Evolutionary conservation across 495 filamentous ascomycete genomes (phyloP).

Genomic region (Neohortaea acidophila): DNA sequence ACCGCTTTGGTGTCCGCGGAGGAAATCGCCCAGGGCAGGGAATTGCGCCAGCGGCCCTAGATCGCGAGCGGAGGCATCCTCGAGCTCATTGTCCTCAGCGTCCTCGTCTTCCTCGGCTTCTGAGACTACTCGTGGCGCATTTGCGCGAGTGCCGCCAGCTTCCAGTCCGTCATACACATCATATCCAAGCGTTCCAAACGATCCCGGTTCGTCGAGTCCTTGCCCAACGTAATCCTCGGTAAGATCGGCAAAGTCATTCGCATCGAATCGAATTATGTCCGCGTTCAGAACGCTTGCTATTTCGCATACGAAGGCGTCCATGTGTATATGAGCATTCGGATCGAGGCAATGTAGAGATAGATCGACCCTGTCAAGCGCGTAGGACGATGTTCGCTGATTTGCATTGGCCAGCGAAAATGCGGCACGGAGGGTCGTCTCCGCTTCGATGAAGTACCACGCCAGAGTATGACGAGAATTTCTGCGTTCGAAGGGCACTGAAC

Average conservation of each 20-base stretch:
- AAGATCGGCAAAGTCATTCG: constrained; percentile 66
- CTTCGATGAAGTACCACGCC: constrained; percentile 8
- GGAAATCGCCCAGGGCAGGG: too few species aligned
- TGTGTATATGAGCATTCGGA: constrained; percentile 38
- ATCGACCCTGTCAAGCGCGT: constrained; percentile 45
- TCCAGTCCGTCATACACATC: constrained; percentile 42
- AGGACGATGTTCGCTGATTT: constrained; percentile 13
- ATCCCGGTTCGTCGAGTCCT: constrained; percentile 9
- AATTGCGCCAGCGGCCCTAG: too few species aligned
- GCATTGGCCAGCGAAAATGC: constrained; percentile 14
- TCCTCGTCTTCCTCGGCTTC: constrained; percentile 17
- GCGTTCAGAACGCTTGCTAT: constrained; percentile 46
- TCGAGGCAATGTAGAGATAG: constrained; percentile 51
- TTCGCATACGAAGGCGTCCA: constrained; percentile 42
- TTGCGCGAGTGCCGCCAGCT: constrained; percentile 23
- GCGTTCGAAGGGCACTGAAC: constrained; percentile 1
- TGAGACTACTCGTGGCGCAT: constrained; percentile 23
- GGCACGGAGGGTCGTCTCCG: constrained; percentile 22
- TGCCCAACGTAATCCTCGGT: constrained; percentile 43
- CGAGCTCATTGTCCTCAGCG: constrained; percentile 5
- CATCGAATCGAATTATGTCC: constrained; percentile 65
- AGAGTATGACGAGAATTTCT: too few species aligned
- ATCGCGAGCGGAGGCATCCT: too few species aligned
- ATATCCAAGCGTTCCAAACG: constrained; percentile 10
- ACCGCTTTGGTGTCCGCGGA: too few species aligned